Percentiles rank a stretch among this genome's conserved stretches.
phyloP scores from a whole-genome alignment of 441 rosid species.

The Daphne laureola region DNA sequence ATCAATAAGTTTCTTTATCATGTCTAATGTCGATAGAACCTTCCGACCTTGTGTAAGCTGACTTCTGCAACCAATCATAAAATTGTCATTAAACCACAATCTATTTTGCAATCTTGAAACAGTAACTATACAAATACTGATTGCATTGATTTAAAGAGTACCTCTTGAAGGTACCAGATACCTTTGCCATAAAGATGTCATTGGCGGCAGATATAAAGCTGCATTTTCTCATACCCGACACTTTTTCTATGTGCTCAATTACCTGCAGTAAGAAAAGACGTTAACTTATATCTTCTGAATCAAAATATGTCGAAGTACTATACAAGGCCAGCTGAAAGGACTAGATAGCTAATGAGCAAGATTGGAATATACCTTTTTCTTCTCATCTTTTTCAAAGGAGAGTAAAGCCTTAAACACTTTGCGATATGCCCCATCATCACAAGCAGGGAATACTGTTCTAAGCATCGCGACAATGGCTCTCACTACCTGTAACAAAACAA shows the following conservation, averaged over 20 bases:
- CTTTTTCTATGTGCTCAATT: constrained; percentile 73
- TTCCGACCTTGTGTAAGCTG: constrained; percentile 88
- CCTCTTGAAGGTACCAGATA: constrained; percentile 98
- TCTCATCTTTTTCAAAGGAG: constrained; percentile 82
- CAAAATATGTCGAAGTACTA: too few relatives aligned
- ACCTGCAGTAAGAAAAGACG: constrained; percentile 41
- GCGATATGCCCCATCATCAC: constrained; percentile 77
- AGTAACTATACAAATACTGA: too few relatives aligned
- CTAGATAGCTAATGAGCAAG: neutral
- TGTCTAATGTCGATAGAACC: constrained; percentile 65
- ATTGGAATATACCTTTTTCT: constrained; percentile 49
- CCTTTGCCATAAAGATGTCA: constrained; percentile 82
- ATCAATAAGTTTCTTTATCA: constrained; percentile 72
- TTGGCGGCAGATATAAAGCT: constrained; percentile 72
- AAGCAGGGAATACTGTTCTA: constrained; percentile 61
- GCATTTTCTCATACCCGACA: constrained; percentile 58
- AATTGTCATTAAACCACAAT: neutral
- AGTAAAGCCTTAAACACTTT: constrained; percentile 88
- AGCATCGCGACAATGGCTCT: constrained; percentile 79
- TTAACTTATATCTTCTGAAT: neutral
- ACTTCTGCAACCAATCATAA: constrained; percentile 37
- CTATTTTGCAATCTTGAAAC: too few relatives aligned
- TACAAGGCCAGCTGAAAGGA: constrained; percentile 9
- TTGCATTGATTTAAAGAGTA: constrained; percentile 21
- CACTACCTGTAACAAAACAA: constrained; percentile 44